Base-by-base conservation (phyloP, 2,329 filamentous ascomycete species). In the Diaporthe eres region DNA sequence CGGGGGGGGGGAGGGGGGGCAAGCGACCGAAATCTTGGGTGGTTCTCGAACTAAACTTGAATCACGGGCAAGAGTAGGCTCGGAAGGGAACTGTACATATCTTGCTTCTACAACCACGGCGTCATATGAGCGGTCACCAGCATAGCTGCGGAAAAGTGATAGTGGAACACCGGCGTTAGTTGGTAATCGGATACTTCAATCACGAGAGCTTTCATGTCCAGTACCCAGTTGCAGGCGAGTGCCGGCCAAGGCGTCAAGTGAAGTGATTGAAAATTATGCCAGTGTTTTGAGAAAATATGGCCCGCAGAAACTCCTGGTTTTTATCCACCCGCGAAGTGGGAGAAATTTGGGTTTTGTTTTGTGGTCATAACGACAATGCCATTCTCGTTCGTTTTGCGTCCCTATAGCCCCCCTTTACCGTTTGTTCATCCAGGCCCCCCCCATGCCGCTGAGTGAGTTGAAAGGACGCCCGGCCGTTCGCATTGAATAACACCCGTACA, bases 301-400 rank as follows among this genome's bases (percentile, higher is more conserved):
- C 71, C 61, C 28, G 55, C 44, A 47, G 31, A 55, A 73, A 73
- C 58, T 55, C 71, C 58, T 65, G 71, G 71, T 57, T 61, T 51
- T 73, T 47, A 53, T 49, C 39, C 68, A 47, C 42, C 68, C 68
- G 39, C 53, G 25, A 71, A 42, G 65, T 55, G 49, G 31, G 65
- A 39, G 13, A 42, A 42, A 55, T 22, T 55, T 53, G 49, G 47
- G 65, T 55, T 55, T 44, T 42, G 25, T 47, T 55, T 39, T 68
- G n/a, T 70, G 47, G 65, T 70, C 65, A 73, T 53, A 70, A 55
- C 37, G 51, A 76, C 55, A 39, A 76, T 76, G 74, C 71, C 71
- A 61, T 76, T 74, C 53, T 58, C 55, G 65, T 70, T 70, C 22
- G 37, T 72, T 72, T 72, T 72, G 68, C 65, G 65, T 70, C 65